Conservation (phyloP, 805 yeast species). For the Candida argentea region DNA sequence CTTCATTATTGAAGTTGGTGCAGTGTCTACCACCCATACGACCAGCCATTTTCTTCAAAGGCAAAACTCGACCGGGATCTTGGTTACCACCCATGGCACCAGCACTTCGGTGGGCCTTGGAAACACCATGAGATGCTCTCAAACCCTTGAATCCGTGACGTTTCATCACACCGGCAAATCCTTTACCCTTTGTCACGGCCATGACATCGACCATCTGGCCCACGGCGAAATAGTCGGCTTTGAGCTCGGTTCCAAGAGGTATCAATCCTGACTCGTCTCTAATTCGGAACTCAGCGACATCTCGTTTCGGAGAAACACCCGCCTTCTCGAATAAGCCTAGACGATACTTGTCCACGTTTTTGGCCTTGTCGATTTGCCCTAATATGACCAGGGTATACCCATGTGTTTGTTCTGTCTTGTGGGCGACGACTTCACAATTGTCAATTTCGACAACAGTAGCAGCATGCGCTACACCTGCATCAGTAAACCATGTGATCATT, state of each 20-base stretch:
- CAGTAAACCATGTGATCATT: conserved; percentile 77
- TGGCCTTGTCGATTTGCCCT: conserved; percentile 67
- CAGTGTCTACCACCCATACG: conserved; percentile 75
- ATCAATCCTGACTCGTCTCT: conserved; percentile 53
- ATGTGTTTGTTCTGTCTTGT: conserved; percentile 58
- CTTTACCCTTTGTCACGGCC: conserved; percentile 84
- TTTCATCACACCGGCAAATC: conserved; percentile 97
- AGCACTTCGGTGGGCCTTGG: conserved; percentile 86
- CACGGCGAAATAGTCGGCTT: conserved; percentile 71
- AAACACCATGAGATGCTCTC: conserved; percentile 92
- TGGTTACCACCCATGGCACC: conserved; percentile 97
- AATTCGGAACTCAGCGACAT: conserved; percentile 72
- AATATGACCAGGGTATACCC: conserved; percentile 83
- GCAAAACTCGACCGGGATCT: conserved; percentile 91
- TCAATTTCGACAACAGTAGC: conserved; percentile 86
- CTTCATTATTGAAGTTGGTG: conserved; percentile 67
- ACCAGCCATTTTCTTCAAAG: conserved; percentile 98
- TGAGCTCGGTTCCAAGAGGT: conserved; percentile 68
- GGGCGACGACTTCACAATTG: conserved; percentile 74
- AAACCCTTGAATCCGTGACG: conserved; percentile 85
- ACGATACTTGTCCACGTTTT: conserved; percentile 34
- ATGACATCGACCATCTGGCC: conserved; percentile 82
- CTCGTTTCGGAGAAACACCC: conserved; percentile 72
- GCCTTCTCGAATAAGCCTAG: conserved; percentile 75
- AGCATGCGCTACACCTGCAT: conserved; percentile 59